phyloP scores from a whole-genome alignment of 1,139 yeast species.

The Candida mesenterica region DNA sequence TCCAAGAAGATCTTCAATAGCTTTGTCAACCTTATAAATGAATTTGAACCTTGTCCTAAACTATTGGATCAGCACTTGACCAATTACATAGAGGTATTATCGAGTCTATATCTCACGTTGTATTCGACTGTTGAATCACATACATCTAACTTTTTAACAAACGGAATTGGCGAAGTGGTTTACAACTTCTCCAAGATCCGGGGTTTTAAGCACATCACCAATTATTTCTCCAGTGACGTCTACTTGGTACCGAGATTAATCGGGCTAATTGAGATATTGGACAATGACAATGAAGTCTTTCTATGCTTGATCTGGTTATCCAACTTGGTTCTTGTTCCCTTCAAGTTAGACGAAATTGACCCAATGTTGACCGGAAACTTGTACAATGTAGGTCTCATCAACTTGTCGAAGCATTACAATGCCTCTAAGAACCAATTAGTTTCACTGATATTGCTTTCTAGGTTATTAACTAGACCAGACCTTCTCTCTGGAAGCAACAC shows the following conservation, averaged over 20 bases:
- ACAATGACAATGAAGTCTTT: conserved; percentile 56
- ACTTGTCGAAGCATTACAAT: conserved; percentile 24
- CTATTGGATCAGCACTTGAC: conserved; percentile 45
- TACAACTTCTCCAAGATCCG: conserved; percentile 66
- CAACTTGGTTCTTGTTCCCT: conserved; percentile 69
- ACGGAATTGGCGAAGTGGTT: conserved; percentile 30
- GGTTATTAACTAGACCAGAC: conserved; percentile 38
- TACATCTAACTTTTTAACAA: conserved; percentile 3
- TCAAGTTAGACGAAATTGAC: conserved; percentile 48
- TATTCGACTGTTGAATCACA: background rate
- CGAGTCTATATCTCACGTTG: conserved; percentile 24
- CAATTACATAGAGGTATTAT: conserved; percentile 28
- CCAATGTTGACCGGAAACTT: conserved; percentile 33
- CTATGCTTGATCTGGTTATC: conserved; percentile 72
- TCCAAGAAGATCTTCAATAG: conserved; percentile 9
- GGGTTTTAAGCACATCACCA: conserved; percentile 58
- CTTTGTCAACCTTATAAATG: conserved; percentile 22
- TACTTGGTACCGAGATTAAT: conserved; percentile 43
- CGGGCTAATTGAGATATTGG: conserved; percentile 14
- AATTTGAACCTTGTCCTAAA: conserved; percentile 58
- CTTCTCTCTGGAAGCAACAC: conserved; percentile 6
- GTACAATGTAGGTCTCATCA: conserved; percentile 28
- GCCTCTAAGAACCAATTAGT: conserved; percentile 30
- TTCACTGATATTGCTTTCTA: conserved; percentile 36
- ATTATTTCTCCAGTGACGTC: conserved; percentile 61